These are phyloP conservation scores for Fusarium sp. DNA, from an alignment of 2,329 filamentous ascomycete genomes.

Conservation along the genomic window DNA sequence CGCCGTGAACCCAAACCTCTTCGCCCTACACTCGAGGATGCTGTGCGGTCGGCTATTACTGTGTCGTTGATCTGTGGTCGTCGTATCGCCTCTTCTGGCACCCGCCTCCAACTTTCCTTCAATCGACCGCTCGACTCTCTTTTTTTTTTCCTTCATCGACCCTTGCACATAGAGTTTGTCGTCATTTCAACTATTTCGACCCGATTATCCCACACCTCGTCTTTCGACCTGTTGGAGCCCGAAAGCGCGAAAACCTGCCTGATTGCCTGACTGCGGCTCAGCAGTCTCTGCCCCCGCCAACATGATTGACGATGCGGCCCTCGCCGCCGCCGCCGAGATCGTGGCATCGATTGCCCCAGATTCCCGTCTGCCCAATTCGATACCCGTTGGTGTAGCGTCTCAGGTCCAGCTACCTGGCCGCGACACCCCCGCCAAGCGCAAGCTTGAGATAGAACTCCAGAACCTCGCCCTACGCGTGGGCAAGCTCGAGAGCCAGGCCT, in stretches of 20 bases:
- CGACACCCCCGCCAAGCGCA: conserved; percentile 79
- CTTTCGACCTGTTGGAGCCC: conserved; percentile 18
- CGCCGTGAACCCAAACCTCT: conserved; percentile 13
- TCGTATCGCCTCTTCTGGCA: conserved; percentile 15
- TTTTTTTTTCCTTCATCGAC: background rate
- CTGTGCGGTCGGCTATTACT: conserved; percentile 31
- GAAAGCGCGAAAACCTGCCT: conserved; percentile 1
- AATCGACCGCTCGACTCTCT: conserved; percentile 9
- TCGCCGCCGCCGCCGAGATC: conserved; percentile 66
- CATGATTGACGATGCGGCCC: conserved; percentile 67
- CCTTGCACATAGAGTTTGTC: conserved; percentile 11
- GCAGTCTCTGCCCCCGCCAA: conserved; percentile 41
- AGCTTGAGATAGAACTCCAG: conserved; percentile 85
- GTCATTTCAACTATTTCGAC: background rate
- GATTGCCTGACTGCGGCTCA: conserved; percentile 43
- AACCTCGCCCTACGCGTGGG: conserved; percentile 83
- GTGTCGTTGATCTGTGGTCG: conserved; percentile 34
- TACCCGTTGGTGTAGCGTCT: conserved; percentile 56
- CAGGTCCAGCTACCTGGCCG: conserved; percentile 81
- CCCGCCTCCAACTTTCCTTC: conserved; percentile 11
- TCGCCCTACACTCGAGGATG: conserved; percentile 34
- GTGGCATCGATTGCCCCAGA: conserved; percentile 64
- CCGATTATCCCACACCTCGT: conserved; percentile 8
- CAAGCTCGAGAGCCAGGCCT: conserved; percentile 83
- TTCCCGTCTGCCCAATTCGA: conserved; percentile 53